phyloP scores from a whole-genome alignment of 2,329 filamentous ascomycete genomes.

The Exserohilum rostratum region DNA sequence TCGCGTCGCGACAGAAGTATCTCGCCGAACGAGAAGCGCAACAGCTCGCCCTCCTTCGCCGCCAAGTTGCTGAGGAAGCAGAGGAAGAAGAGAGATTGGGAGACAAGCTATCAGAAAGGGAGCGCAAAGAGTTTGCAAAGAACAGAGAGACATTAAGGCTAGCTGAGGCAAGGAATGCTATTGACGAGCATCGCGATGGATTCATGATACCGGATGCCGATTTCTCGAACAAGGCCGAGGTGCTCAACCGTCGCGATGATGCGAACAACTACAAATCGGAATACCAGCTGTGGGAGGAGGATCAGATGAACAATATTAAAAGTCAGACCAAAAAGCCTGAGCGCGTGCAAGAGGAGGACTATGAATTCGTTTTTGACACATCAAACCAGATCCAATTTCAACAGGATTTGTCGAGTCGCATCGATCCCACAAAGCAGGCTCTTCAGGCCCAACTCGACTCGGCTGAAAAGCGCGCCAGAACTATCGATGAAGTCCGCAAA shows the following conservation, averaged over 20 bases:
- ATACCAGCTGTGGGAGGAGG: constrained; percentile 93
- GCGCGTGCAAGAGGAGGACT: constrained; percentile 78
- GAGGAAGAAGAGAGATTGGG: constrained; percentile 72
- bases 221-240: constrained; percentile 92
- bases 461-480: constrained; percentile 84
- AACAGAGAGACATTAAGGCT: constrained; percentile 80
- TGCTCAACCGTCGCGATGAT: constrained; percentile 60
- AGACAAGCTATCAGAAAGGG: constrained; percentile 75
- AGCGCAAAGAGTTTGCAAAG: constrained; percentile 84
- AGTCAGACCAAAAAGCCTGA: constrained; percentile 64
- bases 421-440: constrained; percentile 79
- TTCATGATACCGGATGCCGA: constrained; percentile 88
- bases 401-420: constrained; percentile 69
- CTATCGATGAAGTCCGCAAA: constrained; percentile 90
- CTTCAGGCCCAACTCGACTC: constrained; percentile 83
- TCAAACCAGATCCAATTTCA: constrained; percentile 76
- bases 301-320: constrained; percentile 86
- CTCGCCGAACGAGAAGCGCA: constrained; percentile 91
- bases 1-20: constrained; percentile 89
- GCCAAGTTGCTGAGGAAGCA: constrained; percentile 88
- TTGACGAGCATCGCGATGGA: constrained; percentile 90
- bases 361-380: constrained; percentile 92
- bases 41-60: constrained; percentile 81
- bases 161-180: constrained; percentile 81
- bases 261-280: constrained; percentile 56